Percentiles rank a stretch among this genome's conserved stretches.
Evolutionary conservation across 129 eudicot genomes (phyloP).

Genomic region (Heracleum sosnowskyi): DNA sequence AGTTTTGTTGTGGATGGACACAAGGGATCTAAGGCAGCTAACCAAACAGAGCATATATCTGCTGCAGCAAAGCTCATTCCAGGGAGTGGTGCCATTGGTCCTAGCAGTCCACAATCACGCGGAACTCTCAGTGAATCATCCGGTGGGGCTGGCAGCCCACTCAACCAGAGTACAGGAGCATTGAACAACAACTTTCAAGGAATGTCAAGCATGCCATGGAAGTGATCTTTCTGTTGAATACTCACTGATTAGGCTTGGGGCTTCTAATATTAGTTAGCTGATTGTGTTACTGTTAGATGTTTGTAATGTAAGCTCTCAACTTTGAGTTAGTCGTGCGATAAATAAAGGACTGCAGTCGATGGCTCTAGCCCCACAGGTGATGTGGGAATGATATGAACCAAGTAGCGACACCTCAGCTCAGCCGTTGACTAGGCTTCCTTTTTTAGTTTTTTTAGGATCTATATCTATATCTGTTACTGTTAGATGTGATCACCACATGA

Average conservation of each 20-base stretch:
- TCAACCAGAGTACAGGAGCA: constrained; percentile 44
- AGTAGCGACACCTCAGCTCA: not conserved
- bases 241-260: not conserved
- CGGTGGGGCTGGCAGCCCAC: constrained; percentile 69
- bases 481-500: not conserved
- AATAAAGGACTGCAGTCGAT: constrained; percentile 1
- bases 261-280: not conserved
- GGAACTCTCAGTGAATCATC: constrained; percentile 84
- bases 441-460: not conserved
- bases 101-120: constrained; percentile 77
- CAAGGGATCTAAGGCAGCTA: constrained; percentile 35
- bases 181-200: constrained; percentile 41
- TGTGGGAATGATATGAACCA: not conserved
- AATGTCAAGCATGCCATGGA: constrained; percentile 86
- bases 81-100: constrained; percentile 32
- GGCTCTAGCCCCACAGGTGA: not conserved
- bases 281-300: not conserved
- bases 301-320: constrained; percentile 1
- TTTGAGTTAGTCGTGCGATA: not conserved
- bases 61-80: constrained; percentile 31
- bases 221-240: constrained; percentile 21
- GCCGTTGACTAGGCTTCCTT: not conserved
- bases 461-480: not conserved
- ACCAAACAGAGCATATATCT: constrained; percentile 38
- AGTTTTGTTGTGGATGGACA: constrained; percentile 56